Percentiles rank a stretch among this genome's conserved stretches.
phyloP scores from a whole-genome alignment of 192 early-diverging fungal species.

The Backusella mclennaniae region DNA sequence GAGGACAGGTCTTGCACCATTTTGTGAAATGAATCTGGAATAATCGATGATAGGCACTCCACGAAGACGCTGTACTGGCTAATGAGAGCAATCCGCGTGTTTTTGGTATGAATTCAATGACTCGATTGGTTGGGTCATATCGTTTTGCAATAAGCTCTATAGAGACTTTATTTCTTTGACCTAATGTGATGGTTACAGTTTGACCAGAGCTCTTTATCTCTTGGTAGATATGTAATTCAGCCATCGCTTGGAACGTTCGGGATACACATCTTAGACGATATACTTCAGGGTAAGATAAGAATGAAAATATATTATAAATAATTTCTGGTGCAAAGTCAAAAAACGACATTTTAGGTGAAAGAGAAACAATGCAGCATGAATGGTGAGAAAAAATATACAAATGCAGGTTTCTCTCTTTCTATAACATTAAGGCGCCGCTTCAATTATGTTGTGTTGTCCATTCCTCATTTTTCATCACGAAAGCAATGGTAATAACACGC shows the following conservation, averaged over 20 bases:
- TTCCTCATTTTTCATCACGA: background rate
- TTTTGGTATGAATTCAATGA: conserved; percentile 30
- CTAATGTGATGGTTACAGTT: conserved; percentile 15
- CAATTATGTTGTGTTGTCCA: background rate
- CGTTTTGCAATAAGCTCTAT: conserved; percentile 5
- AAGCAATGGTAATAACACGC: background rate
- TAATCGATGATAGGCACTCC: conserved; percentile 12
- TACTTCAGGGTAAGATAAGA: conserved; percentile 16
- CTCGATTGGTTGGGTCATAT: conserved; percentile 19
- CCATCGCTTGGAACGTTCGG: background rate
- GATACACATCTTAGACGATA: conserved; percentile 18
- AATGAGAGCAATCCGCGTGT: conserved; percentile 1
- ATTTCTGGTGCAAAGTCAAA: conserved; percentile 26
- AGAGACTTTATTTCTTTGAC: background rate
- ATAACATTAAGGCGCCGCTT: background rate
- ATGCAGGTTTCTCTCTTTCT: background rate
- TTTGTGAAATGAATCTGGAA: conserved; percentile 24
- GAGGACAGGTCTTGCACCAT: conserved; percentile 11
- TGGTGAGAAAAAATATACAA: conserved; percentile 8
- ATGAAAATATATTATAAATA: conserved; percentile 19
- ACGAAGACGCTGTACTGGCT: background rate
- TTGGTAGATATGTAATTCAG: conserved; percentile 14
- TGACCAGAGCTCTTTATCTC: background rate
- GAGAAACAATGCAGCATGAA: conserved; percentile 8
- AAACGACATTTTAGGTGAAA: background rate